Evolutionary conservation across 176 grass and related monocot genomes (phyloP).

Genomic region (Themeda triandra): DNA sequence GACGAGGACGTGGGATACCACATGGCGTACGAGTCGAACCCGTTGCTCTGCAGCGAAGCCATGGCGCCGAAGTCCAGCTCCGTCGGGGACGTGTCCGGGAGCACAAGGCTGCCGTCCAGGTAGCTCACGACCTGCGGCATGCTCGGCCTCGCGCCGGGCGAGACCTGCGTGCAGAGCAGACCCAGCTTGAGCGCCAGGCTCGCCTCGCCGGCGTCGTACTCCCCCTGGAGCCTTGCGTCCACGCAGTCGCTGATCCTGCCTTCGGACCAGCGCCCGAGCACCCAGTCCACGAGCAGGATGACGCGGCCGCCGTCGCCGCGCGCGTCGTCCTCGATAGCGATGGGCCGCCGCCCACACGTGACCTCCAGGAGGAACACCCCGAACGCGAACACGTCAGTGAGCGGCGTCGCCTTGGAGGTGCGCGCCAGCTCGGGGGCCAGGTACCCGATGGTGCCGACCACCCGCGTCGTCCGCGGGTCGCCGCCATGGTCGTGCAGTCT

Average conservation of each 20-base stretch:
- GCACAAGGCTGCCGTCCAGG: background rate
- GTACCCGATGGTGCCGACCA: conserved; percentile 61
- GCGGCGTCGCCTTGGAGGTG: conserved; percentile 30
- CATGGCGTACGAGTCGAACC: background rate
- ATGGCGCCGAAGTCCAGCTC: background rate
- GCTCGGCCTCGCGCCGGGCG: background rate
- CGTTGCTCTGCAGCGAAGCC: background rate
- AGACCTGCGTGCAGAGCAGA: background rate
- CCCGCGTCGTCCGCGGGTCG: conserved; percentile 40
- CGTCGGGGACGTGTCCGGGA: background rate
- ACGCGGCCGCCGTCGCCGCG: background rate
- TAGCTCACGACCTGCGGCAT: background rate
- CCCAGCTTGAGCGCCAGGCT: conserved; percentile 2
- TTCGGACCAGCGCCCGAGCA: conserved; percentile 38
- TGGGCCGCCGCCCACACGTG: conserved; percentile 46
- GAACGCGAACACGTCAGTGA: conserved; percentile 56
- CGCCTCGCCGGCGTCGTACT: background rate
- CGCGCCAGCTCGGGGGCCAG: conserved; percentile 50
- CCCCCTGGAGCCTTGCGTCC: background rate
- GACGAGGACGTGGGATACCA: background rate
- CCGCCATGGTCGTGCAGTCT: conserved; percentile 53
- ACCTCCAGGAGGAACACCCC: conserved; percentile 48
- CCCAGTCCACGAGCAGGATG: conserved; percentile 60
- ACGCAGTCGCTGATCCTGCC: background rate
- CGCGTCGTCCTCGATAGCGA: conserved; percentile 16